Base-by-base conservation (phyloP, 257 asterid genomes). In the Jacaranda mimosifolia region DNA sequence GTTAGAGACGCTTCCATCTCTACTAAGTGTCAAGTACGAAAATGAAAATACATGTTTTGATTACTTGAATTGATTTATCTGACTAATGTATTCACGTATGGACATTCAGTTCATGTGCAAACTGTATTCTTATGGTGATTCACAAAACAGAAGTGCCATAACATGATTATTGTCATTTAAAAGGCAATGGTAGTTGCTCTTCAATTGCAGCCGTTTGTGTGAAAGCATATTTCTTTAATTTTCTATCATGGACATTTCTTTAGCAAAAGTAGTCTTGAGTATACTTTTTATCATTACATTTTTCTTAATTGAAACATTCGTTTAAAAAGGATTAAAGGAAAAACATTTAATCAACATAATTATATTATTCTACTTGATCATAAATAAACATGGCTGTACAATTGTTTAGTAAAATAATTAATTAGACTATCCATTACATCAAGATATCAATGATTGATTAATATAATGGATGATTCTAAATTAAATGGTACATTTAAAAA, bases 1-100 rank as follows among this genome's bases (percentile, higher is more conserved):
- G 9, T 42, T 9, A 52, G n/a, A 63, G 6, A 43, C n/a, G 32
- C 32, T 42, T 52, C 48, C 9, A 0, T 67, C 51, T 76, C 21
- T 36, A 14, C 35, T 56, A 38, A 49, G 78, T 55, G 18, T 53
- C 66, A 26, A 26, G 32, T 2, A 62, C 68, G 26, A 57, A 6
- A 42, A 5, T 5, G 46, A 42, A 42, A 9, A 26, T 42, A 42
- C 6, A 9, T 42, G 32, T 26, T 26, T 26, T 2, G 2, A 26
- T 63, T 35, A 49, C 49, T 15, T 36, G 49, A 39, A 73, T 53
- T 63, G 32, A 35, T 66, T 39, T 36, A 38, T 72, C 46, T 35
- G 71, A 38, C 52, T 40, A 19, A 12, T 68, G 70, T 39, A 57
- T 62, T 70, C 32, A 26, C 65, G n/a, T 38, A 67, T 53, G 35